Base-by-base conservation (phyloP, 1,284 basidiomycete genomes). In the Cutaneotrichosporon arboriforme region DNA sequence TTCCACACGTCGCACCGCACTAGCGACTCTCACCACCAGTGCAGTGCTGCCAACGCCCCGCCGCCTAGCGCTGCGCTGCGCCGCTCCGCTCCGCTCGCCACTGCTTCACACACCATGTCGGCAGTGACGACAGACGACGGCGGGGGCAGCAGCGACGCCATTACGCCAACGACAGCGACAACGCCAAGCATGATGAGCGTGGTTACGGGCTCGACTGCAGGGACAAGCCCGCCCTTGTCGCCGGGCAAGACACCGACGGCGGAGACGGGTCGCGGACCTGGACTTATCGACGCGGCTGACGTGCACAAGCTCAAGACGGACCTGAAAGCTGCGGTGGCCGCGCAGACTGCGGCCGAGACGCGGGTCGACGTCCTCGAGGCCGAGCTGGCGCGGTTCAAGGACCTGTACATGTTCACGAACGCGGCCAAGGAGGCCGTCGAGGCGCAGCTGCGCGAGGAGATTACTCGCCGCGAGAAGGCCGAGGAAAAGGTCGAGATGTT, bases 401-500 rank as follows among this genome's bases (percentile, higher is more conserved):
- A 71, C 42, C 62, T 69, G 51, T 55, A 65, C 50, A 64, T 66
- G 2, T 75, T 73, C 45, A 40, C 69, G 18, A 45, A 59, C 1
- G 67, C 71, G 1, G 63, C 69, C 18, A 72, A 69, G 51, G 67
- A 70, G 34, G 72, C 72, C 2, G 76, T 84, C 40, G 83, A 88
- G 62, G 78, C 79, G 39, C 81, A 85, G 54, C 77, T 90, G 13
- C 77, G 79, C 47, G 77, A 78, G 18, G 81, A 86, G 43, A 78
- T 74, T 54, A 77, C 73, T 65, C 84, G 84, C 73, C 80, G 81
- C 47, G 81, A 81, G 60, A 85, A 87, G 41, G 88, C 91, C 43
- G 87, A 89, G 63, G 59, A 60, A 15, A 84, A 85, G 45, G 89
- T 94, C 36, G 77, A 81, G 10, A 78, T 89, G 70, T 77, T 96